A percentile compares a stretch with the other conserved stretches of the same genome.
phyloP scores from a whole-genome alignment of 305 asterid species.

The Caryopteris hybrid region DNA sequence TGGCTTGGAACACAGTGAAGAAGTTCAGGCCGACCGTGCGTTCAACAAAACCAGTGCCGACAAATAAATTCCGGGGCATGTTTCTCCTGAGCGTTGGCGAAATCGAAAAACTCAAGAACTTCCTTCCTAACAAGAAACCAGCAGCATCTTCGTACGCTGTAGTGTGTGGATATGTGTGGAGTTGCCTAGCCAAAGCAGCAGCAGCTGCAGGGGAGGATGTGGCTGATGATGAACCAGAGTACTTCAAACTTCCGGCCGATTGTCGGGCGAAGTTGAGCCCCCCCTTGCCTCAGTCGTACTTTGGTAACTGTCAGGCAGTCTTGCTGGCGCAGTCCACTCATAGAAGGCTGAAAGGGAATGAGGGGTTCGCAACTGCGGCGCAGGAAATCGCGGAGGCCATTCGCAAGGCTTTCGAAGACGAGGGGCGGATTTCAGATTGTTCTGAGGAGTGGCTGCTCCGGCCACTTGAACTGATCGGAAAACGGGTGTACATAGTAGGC shows the following conservation, averaged over 20 bases:
- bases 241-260: constrained; percentile 9
- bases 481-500: background rate
- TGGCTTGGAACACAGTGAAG: too few species aligned
- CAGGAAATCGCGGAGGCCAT: background rate
- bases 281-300: constrained; percentile 26
- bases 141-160: constrained; percentile 8
- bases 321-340: constrained; percentile 12
- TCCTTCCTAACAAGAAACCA: background rate
- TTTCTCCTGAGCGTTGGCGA: too few species aligned
- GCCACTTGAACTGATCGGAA: background rate
- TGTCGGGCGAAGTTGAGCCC: constrained; percentile 20
- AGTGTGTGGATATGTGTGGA: constrained; percentile 24
- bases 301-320: constrained; percentile 26
- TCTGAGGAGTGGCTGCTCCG: background rate
- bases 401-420: background rate
- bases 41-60: too few species aligned
- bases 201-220: constrained; percentile 12
- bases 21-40: too few species aligned
- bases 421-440: background rate
- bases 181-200: constrained; percentile 18
- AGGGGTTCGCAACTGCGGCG: background rate
- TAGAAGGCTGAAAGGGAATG: background rate
- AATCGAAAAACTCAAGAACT: too few species aligned
- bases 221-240: constrained; percentile 11
- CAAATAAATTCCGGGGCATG: too few species aligned